These are phyloP conservation scores for Pichia phayaonensis DNA, from an alignment of 805 yeast species.

Conservation along the genomic window DNA sequence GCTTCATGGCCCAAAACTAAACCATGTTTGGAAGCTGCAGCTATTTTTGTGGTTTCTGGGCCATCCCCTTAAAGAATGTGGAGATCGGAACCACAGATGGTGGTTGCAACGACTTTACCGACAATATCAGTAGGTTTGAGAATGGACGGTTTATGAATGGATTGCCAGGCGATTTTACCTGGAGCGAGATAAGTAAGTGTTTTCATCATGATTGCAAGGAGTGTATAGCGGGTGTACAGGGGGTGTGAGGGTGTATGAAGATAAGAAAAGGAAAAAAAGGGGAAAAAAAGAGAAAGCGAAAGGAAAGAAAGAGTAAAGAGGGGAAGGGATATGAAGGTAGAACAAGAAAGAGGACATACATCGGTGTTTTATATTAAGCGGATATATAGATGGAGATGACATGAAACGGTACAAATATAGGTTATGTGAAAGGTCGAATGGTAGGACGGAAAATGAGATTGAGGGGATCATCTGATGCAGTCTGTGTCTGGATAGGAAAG, in stretches of 20 bases:
- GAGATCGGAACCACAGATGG: conserved; percentile 60
- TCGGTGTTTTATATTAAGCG: too few species aligned
- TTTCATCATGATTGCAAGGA: conserved; percentile 31
- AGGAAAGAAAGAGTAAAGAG: too few species aligned
- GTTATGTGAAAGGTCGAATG: too few species aligned
- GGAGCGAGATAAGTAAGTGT: conserved; percentile 42
- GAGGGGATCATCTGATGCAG: too few species aligned
- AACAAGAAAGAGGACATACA: too few species aligned
- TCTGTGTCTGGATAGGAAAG: too few species aligned
- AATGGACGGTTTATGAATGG: conserved; percentile 37
- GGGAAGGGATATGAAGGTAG: too few species aligned
- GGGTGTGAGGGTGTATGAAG: background rate
- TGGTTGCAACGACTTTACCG: conserved; percentile 47
- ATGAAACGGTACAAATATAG: too few species aligned
- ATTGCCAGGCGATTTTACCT: conserved; percentile 31
- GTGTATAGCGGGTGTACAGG: background rate
- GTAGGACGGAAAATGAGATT: too few species aligned
- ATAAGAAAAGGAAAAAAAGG: too few species aligned
- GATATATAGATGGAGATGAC: too few species aligned
- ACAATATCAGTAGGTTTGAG: conserved; percentile 45
- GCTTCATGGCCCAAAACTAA: conserved; percentile 56
- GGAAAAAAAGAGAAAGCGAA: too few species aligned
- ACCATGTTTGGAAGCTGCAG: conserved; percentile 19
- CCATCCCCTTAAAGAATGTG: conserved; percentile 57
- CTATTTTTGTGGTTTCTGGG: conserved; percentile 39